A percentile compares a stretch with the other conserved stretches of the same genome.
Evolutionary conservation across 2,329 filamentous ascomycete genomes (phyloP).

Genomic region (Curvularia hawaiiensis): DNA sequence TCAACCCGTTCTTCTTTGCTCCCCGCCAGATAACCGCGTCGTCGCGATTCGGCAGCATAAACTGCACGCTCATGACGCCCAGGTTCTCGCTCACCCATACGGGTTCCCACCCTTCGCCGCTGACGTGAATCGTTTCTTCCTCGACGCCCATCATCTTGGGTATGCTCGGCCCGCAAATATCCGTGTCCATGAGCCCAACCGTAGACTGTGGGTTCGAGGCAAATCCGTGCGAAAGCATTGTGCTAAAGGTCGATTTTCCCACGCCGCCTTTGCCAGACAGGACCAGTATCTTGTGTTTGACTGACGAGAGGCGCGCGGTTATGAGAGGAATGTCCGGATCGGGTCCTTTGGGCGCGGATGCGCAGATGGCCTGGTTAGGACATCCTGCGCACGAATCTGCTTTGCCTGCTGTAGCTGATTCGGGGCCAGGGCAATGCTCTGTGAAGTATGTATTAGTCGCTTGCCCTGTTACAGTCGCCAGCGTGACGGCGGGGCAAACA

Average conservation of each 20-base stretch:
- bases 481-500: slow-evolving; percentile 24
- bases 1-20: slow-evolving; percentile 97
- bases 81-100: slow-evolving; percentile 96
- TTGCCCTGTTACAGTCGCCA: slow-evolving; percentile 47
- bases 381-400: slow-evolving; percentile 90
- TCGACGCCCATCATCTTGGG: slow-evolving; percentile 99
- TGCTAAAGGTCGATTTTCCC: slow-evolving; percentile 93
- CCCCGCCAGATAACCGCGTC: slow-evolving; percentile 98
- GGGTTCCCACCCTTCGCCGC: slow-evolving; percentile 86
- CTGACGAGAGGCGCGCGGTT: slow-evolving; percentile 76
- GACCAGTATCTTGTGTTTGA: slow-evolving; percentile 91
- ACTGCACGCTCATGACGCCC: slow-evolving; percentile 96
- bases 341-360: slow-evolving; percentile 89
- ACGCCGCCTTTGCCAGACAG: slow-evolving; percentile 96
- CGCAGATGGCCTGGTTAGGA: slow-evolving; percentile 95
- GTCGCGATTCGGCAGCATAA: slow-evolving; percentile 93
- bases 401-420: slow-evolving; percentile 70
- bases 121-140: slow-evolving; percentile 89
- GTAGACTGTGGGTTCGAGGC: slow-evolving; percentile 77
- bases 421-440: slow-evolving; percentile 93
- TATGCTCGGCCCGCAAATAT: slow-evolving; percentile 95
- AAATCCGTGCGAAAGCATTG: slow-evolving; percentile 86
- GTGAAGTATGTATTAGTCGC: slow-evolving; percentile 5
- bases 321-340: slow-evolving; percentile 94
- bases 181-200: slow-evolving; percentile 96